phyloP scores from a whole-genome alignment of 176 grass and related monocot species.

The Avena sativa region DNA sequence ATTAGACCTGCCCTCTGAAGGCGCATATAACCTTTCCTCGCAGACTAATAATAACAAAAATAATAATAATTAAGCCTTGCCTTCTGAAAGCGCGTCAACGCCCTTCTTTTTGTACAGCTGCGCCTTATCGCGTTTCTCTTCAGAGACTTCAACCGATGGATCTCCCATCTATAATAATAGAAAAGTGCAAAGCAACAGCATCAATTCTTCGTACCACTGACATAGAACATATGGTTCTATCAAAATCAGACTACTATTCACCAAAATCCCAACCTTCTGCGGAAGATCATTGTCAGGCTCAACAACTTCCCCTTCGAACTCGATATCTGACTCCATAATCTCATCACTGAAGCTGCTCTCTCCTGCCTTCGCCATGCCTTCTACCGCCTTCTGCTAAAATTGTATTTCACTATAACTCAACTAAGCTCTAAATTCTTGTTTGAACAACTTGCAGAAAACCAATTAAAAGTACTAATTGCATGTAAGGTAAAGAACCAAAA shows the following conservation, averaged over 20 bases:
- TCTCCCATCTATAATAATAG: slow-evolving; percentile 63
- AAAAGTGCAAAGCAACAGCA: background rate
- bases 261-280: slow-evolving; percentile 52
- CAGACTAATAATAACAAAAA: slow-evolving; percentile 4
- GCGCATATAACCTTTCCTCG: slow-evolving; percentile 1
- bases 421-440: background rate
- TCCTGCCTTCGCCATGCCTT: background rate
- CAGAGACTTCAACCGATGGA: slow-evolving; percentile 56
- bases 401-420: background rate
- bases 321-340: slow-evolving; percentile 34
- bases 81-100: slow-evolving; percentile 51
- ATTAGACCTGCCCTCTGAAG: slow-evolving; percentile 53
- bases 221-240: background rate
- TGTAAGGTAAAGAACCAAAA: slow-evolving; percentile 5
- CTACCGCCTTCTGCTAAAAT: background rate
- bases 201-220: slow-evolving; percentile 11
- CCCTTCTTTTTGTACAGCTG: slow-evolving; percentile 69
- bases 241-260: background rate
- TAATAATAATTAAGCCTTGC: slow-evolving; percentile 37
- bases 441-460: background rate
- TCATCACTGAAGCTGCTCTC: slow-evolving; percentile 36
- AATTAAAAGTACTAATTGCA: background rate
- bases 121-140: slow-evolving; percentile 57
- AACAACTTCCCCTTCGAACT: slow-evolving; percentile 61
- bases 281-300: slow-evolving; percentile 61